Evolutionary conservation across 305 asterid genomes (phyloP), one percentile per base, ranked within the genome.

Genomic region (Stenogyne calaminthoides): DNA sequence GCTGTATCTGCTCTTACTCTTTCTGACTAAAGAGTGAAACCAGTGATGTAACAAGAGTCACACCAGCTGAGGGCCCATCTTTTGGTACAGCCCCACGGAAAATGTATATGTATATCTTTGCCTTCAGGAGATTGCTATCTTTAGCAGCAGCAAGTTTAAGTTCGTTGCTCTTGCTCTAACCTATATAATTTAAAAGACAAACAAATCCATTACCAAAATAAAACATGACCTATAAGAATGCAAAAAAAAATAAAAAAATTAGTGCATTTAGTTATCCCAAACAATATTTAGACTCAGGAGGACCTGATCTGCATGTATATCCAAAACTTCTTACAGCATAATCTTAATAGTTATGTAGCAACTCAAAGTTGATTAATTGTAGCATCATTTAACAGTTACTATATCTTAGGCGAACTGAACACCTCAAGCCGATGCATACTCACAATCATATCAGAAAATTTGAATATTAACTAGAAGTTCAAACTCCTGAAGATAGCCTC

Each of bases 21-120:
- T 82, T 93, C 77, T 87, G 87, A 82, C 96, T 93, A 87, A 95
- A 89, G 60, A 95, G 92, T 70, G 99, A 95, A 85, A 95, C 99
- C 76, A 95, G 86, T 12, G 98, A 84, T 55, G 99, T 95, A 64
- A 95, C 99, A 80, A 95, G 98, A 74, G 98, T 91, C 80, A 95
- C 93, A 74, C 99, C 99, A 77, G 99, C 99, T 74, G 98, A 95
- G 6, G 99, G 99, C 55, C 98, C 99, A 78, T 95, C 98, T 78
- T 95, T 95, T 2, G 99, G 98, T 68, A 95, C 96, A 61, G 98
- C 99, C 47, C 99, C 97, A 40, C 37, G 99, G 99, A 77, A 92
- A 92, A 84, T 95, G 99, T 76, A 95, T 89, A 78, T 95, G 99
- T 71, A 95, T 76, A 84, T 93, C 99, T 67, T 91, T 90, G 68